Base-by-base conservation (phyloP, 352 stramenopile species). In the Plasmopara halstedii region DNA sequence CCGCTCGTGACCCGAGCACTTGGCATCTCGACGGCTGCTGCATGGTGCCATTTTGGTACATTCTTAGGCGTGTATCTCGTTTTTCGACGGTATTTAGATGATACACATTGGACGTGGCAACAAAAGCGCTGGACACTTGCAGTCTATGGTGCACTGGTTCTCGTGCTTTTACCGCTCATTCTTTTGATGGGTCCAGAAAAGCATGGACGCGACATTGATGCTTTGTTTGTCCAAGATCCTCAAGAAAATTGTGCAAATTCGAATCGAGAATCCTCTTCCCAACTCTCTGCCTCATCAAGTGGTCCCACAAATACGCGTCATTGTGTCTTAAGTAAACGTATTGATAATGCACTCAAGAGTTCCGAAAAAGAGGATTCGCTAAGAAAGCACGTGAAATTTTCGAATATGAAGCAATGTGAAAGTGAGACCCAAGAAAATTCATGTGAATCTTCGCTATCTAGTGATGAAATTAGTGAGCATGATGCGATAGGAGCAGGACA, bases 1-100 rank as follows among this genome's bases (percentile, higher is more conserved):
- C 60, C 63, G 13, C 57, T 75, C 11, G 57, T 75, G 26, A 68
- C 72, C 19, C 61, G 69, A 34, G 60, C 66, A 7, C 39, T 77
- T 20, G 69, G 66, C 14, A 62, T 75, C 21, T 65, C 59, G 9
- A 69, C 59, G 32, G 42, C 69, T 10, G 43, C 56, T 17, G 66
- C 53, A 7, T 65, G 60, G 27, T 61, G 66, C 6, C 58, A 75
- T 33, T 45, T 75, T 3, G 68, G 65, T 8, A 70, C 67, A 40
- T 72, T 76, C 37, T 32, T 56, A 18, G 68, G 68, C 23, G 50
- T 58, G 9, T 72, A 72, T 31, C 38, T 53, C 2, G 53, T 64
- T 14, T 50, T 78, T 18, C 42, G 46, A 32, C 46, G 53, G 6
- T 39, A 61, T 10, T 51, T 71, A 39, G 42, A 45, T 5, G 46